Evolutionary conservation across 2,329 filamentous ascomycete genomes (phyloP), one percentile per base, ranked within the genome.

Genomic region (Clonostachys byssicola): DNA sequence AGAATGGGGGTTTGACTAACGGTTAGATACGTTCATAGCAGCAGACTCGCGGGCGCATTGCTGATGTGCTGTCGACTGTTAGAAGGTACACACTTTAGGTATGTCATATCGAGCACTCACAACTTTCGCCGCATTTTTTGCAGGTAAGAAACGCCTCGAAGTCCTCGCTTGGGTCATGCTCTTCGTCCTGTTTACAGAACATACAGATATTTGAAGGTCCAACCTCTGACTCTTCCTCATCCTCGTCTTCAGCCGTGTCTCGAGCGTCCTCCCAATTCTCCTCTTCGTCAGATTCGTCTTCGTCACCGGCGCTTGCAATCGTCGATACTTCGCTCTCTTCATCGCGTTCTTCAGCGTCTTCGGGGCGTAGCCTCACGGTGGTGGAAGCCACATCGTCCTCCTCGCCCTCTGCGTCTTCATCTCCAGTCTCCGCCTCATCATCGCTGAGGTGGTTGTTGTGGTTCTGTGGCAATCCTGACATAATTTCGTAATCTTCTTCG

Each of bases 111-210:
- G n/a, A 34, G 9, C 6, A 36, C 88, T 68, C 74, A 95, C 91
- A 85, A 67, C 90, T 88, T 61, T 92, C 88, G 54, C 85, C 85
- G 67, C 92, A 97, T 53, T 82, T 77, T 50, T 74, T 75, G 66
- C 92, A 96, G 45, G 84, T 73, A 50, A 96, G 73, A 63, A 86
- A 90, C 49, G 85, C 75, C 64, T 94, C 90, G 58, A 86, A 94
- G 53, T 92, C 88, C 54, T 89, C 87, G 53, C 80, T 84, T 2
- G 89, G 88, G 56, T 92, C 89, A 52, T 92, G 77, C 47, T 94
- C 88, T 67, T 95, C 89, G 54, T 88, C 85, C 62, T 89, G 78
- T 48, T 84, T 83, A 69, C 92, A 96, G 59, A 92, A 95, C 54
- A 90, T 87, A 68, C 65, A 74, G 46, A 61, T 54, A 42, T 67